phyloP scores from a whole-genome alignment of 306 rosid genomes.

The Leucaena leucocephala region DNA sequence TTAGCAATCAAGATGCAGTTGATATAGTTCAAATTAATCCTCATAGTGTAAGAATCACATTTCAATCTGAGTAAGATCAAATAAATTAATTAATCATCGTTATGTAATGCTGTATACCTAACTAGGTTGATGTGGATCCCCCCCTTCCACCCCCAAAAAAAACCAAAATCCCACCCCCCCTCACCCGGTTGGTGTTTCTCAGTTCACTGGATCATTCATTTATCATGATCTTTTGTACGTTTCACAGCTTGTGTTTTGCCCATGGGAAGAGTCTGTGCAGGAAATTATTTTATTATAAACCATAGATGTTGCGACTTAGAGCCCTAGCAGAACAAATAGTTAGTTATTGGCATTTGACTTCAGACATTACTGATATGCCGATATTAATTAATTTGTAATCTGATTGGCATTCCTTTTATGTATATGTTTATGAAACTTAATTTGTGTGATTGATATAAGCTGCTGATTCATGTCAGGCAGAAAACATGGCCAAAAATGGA shows the following conservation, averaged over 20 bases:
- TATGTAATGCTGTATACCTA: not conserved
- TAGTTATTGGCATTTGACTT: not conserved
- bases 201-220: not conserved
- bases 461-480: not conserved
- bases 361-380: not conserved
- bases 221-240: not conserved
- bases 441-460: slow-evolving; percentile 8
- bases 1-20: slow-evolving; percentile 74
- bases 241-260: not conserved
- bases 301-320: slow-evolving; percentile 1
- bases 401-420: not conserved
- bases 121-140: not conserved
- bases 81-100: not conserved
- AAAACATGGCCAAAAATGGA: not conserved
- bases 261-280: not conserved
- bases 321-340: not conserved
- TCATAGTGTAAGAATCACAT: slow-evolving; percentile 52
- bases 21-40: slow-evolving; percentile 67
- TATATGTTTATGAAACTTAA: not conserved
- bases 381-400: not conserved
- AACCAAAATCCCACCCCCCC: too few species aligned
- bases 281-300: not conserved
- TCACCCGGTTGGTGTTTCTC: not conserved
- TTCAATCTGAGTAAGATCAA: not conserved
- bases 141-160: too few species aligned